Conservation (phyloP, 805 yeast genomes). For the Blastobotrys terrestris region DNA sequence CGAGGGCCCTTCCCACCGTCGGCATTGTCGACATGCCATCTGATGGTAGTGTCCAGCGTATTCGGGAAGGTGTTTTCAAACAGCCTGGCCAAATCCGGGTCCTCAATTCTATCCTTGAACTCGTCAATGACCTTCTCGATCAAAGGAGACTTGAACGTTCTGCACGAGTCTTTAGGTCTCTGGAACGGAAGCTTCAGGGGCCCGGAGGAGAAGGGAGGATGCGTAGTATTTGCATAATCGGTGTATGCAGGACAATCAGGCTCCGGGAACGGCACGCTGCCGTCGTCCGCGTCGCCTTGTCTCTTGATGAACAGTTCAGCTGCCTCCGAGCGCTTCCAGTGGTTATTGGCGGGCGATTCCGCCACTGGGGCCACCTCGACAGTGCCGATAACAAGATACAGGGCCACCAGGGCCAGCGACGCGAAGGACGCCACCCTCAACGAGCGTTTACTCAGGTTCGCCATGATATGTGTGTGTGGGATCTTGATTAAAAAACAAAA, state of each 20-base stretch:
- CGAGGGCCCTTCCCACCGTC: conserved; percentile 36
- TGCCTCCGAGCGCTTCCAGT: neutral
- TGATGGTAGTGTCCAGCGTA: conserved; percentile 79
- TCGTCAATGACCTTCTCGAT: conserved; percentile 58
- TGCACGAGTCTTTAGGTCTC: conserved; percentile 66
- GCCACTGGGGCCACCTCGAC: neutral
- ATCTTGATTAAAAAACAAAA: neutral
- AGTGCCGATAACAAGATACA: neutral
- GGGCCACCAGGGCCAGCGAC: neutral
- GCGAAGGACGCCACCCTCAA: neutral
- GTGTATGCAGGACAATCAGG: conserved; percentile 55
- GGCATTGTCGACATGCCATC: conserved; percentile 49
- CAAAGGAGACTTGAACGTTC: conserved; percentile 59
- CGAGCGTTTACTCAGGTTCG: neutral
- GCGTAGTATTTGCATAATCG: conserved; percentile 49
- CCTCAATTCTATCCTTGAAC: conserved; percentile 43
- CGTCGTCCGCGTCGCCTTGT: neutral
- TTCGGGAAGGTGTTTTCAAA: conserved; percentile 83
- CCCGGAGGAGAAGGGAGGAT: conserved; percentile 56
- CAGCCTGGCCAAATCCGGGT: conserved; percentile 64
- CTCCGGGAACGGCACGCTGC: neutral
- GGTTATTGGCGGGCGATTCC: too few species aligned
- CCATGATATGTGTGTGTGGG: neutral
- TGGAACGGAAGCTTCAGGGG: conserved; percentile 55
- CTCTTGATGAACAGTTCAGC: neutral